Evolutionary conservation across 2,329 filamentous ascomycete species (phyloP), one percentile per base, ranked within the genome.

Genomic region (Eurotiales sp.): DNA sequence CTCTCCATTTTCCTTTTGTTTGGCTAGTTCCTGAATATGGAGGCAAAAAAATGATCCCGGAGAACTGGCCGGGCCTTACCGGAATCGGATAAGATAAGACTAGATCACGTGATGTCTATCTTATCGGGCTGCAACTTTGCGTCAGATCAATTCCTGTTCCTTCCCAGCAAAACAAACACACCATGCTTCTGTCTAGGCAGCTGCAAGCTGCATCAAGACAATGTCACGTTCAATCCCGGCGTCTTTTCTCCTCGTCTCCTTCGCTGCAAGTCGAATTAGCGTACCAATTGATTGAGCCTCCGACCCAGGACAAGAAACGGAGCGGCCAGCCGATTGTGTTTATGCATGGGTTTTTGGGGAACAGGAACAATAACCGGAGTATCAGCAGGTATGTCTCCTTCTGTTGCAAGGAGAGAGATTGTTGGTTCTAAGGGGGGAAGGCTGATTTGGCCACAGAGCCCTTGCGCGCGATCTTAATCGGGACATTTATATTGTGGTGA

Each of bases 301-400:
- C 70, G 19, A 60, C 61, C 47, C 40, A 59, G 59, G 42, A 58
- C 51, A 41, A 22, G 50, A 39, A 32, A 32, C 46, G 75, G 47
- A 46, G 52, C 53, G 66, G 72, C 51, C 73, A 75, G 46, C 88
- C 91, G 2, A 89, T 97, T 57, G 72, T 97, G 55, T 87, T 97
- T 59, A 82, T 97, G 64, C 92, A 97, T 67, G 92, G 93, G 1
- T 77, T 97, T 10, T 96, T 97, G 64, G 92, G 92, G 17, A 96
- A 89, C 32, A 96, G 95, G 75, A 90, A 89, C 75, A 97, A 97
- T 68, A 96, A 96, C 67, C 79, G 91, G 68, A 88, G 81, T 63
- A 93, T 97, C 56, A 95, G 90, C 86, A 95, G 90, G 92, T 96
- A 77, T 68, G 86, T 60, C 72, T 44, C 40, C 15, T 4, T 56